These are phyloP conservation scores for Xylaria sp. DNA, from an alignment of 2,329 filamentous ascomycete genomes.

Conservation along the genomic window DNA sequence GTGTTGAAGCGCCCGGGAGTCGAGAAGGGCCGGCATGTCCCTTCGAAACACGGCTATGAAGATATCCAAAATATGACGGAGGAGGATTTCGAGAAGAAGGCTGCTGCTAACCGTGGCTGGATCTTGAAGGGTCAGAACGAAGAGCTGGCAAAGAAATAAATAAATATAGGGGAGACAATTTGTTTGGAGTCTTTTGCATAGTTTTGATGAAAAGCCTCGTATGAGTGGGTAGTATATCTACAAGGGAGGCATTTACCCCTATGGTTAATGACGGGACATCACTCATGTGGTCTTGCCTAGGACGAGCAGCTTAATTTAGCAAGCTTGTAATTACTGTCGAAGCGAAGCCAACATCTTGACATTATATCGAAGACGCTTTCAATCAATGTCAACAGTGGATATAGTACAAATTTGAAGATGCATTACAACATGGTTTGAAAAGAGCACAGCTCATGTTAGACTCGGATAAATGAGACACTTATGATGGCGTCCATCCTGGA, in stretches of 20 bases:
- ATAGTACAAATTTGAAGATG: neutral
- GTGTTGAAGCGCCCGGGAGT: conserved; percentile 76
- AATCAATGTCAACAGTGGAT: neutral
- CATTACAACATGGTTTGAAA: neutral
- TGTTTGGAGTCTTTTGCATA: neutral
- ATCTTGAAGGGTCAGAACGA: conserved; percentile 76
- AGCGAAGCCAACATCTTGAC: neutral
- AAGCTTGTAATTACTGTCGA: neutral
- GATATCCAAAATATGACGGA: conserved; percentile 57
- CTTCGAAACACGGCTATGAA: conserved; percentile 71
- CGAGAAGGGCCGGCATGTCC: conserved; percentile 80
- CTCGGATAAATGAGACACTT: neutral
- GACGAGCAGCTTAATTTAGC: neutral
- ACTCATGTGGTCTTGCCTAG: neutral
- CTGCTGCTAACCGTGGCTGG: conserved; percentile 67
- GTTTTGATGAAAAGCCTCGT: neutral
- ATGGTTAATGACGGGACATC: neutral
- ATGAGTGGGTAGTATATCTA: neutral
- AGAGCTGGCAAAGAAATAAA: conserved; percentile 63
- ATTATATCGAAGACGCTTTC: neutral
- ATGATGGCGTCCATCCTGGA: neutral
- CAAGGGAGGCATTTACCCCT: neutral
- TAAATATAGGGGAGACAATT: neutral
- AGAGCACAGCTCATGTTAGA: neutral
- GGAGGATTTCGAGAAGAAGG: conserved; percentile 67